Conservation (phyloP, 2,329 filamentous ascomycete genomes). For the Talaromyces sp. region DNA sequence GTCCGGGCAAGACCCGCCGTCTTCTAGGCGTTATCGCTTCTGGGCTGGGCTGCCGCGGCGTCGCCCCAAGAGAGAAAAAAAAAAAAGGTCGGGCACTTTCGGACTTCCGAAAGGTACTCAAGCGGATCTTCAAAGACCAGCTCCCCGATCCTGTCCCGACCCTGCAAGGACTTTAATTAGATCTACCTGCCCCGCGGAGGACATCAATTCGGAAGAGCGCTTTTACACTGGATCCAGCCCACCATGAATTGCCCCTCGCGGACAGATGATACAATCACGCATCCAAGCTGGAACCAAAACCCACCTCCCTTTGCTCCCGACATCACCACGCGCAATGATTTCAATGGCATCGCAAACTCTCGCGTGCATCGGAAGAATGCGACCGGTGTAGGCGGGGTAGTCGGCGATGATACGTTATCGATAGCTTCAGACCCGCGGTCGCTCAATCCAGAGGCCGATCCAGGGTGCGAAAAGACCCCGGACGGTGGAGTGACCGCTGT, state of each 20-base stretch:
- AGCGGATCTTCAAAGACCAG: background rate
- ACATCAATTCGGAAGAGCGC: background rate
- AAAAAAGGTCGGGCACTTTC: constrained; percentile 27
- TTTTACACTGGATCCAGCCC: background rate
- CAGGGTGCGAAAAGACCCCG: constrained; percentile 25
- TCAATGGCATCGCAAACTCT: constrained; percentile 63
- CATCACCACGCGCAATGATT: constrained; percentile 63
- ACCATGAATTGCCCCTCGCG: constrained; percentile 68
- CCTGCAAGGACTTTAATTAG: constrained; percentile 9
- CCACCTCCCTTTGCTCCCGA: constrained; percentile 61
- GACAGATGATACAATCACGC: constrained; percentile 57
- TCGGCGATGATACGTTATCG: constrained; percentile 27
- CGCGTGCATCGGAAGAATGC: constrained; percentile 51
- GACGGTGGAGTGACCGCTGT: constrained; percentile 33
- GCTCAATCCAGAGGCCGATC: constrained; percentile 22
- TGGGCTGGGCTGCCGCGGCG: background rate
- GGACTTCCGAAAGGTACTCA: constrained; percentile 21
- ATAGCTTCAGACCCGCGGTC: constrained; percentile 21
- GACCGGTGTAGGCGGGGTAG: constrained; percentile 23
- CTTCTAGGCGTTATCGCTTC: background rate
- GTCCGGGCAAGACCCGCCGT: background rate
- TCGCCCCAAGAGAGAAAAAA: background rate
- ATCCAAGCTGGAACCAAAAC: constrained; percentile 64
- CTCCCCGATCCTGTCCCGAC: constrained; percentile 7
- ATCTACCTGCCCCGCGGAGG: background rate